Evolutionary conservation across 2,329 filamentous ascomycete species (phyloP), one percentile per base, ranked within the genome.

Genomic region (Penicillium sclerotigenum): DNA sequence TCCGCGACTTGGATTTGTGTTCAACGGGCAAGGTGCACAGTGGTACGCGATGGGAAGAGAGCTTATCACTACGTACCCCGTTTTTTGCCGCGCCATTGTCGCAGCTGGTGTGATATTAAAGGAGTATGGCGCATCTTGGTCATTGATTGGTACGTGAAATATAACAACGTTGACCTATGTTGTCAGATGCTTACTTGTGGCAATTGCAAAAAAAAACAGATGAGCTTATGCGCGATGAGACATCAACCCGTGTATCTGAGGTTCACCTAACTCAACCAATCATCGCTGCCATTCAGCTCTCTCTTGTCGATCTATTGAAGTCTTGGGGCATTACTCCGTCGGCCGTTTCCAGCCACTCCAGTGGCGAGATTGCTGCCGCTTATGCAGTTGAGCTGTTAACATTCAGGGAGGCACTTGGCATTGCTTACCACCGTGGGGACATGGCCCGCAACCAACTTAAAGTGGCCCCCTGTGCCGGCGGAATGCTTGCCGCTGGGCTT

Each of bases 301-400:
- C 74, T 1, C 62, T 83, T 8, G 73, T 75, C 0, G 71, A 77
- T n/a, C 67, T 83, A 2, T 65, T 83, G 1, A 47, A 71, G 24
- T 74, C 75, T 2, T 81, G 75, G 73, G 73, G 72, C 1, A 68
- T 82, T 16, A 59, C 56, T 11, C 77, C 79, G 0, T 46, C 61
- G 0, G 71, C 69, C 5, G 77, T 80, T 0, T 67, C 72, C 4
- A 78, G 80, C 0, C 80, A 82, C 60, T 80, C 78, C 0, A 75
- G 71, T 50, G 80, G 80, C 16, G 80, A 82, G 55, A 80, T 81
- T 33, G 78, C 65, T 2, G 79, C 79, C 6, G 79, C 79, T 0
- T 81, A 78, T 54, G 73, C 78, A 1, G 65, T 75, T 2, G 75
- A 73, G 3, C 63, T 67, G 3, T 47, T 79, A 0, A 65, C 66